Evolutionary conservation across 1,284 basidiomycete species (phyloP), one percentile per base, ranked within the genome.

Genomic region (Papiliotrema flavescens): DNA sequence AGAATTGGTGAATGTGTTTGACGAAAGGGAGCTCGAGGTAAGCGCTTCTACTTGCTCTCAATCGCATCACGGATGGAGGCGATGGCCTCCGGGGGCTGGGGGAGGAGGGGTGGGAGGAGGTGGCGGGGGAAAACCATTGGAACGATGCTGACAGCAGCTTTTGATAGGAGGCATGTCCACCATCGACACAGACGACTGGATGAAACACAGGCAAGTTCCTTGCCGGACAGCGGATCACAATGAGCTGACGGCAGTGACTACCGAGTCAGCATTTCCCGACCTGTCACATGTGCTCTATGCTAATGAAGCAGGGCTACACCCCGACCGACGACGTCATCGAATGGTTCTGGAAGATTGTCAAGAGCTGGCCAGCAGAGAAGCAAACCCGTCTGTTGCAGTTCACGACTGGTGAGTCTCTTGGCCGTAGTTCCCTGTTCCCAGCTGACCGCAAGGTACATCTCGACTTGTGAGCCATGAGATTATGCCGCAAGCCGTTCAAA

Each of bases 281-380:
- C 20, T 19, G 42, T n/a, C 19, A 36, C 71, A 90, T n/a, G n/a
- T n/a, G n/a, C n/a, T n/a, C n/a, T n/a, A n/a, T n/a, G n/a, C n/a
- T n/a, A n/a, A n/a, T n/a, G n/a, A n/a, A n/a, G n/a, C 89, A 70
- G 84, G 87, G 13, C 35, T 69, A 66, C 69, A 76, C 75, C 68
- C 76, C 75, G 23, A 69, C 69, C 11, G 91, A 95, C 75, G 88
- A 94, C 74, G 95, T 98, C 57, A 91, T 99, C 61, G 91, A 97
- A 74, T 98, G 96, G 96, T 99, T 99, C 84, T 99, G 96, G 96
- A 88, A 98, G 79, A 94, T 91, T 69, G 90, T 98, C 55, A 86
- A 89, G 53, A 86, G 87, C 50, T 98, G 95, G 95, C 93, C 95
- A 7, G 82, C 92, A 0, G 96, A 98, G 78, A 86, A 92, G 75